Percentiles rank a stretch among this genome's conserved stretches.
These are phyloP conservation scores for Thraustotheca clavata DNA, from an alignment of 352 stramenopile genomes.

Conservation along the genomic window DNA sequence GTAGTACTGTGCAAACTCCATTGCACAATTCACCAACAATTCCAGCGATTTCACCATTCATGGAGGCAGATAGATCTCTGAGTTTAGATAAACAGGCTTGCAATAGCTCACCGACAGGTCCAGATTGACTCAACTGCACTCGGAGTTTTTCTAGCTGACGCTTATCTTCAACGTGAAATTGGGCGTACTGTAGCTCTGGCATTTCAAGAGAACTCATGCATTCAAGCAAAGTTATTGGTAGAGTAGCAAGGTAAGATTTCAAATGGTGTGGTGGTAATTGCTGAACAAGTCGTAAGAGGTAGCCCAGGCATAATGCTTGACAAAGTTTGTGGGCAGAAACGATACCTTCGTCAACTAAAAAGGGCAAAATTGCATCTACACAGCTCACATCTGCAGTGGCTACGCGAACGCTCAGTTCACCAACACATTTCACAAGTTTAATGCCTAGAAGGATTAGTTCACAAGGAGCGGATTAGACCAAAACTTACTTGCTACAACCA, in stretches of 20 bases:
- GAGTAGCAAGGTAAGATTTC: conserved; percentile 40
- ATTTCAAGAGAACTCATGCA: conserved; percentile 80
- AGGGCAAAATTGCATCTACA: conserved; percentile 45
- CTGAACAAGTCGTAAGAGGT: conserved; percentile 65
- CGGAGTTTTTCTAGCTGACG: conserved; percentile 69
- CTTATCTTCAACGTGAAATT: conserved; percentile 82
- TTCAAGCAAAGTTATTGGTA: conserved; percentile 59
- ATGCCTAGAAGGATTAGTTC: conserved; percentile 30
- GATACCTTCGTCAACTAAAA: conserved; percentile 60
- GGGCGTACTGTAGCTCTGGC: conserved; percentile 73
- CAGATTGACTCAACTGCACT: conserved; percentile 63
- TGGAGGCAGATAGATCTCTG: conserved; percentile 37
- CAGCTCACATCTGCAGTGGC: conserved; percentile 40
- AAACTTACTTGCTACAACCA: conserved; percentile 27
- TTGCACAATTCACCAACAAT: conserved; percentile 46
- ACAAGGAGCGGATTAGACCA: not conserved
- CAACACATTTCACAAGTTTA: conserved; percentile 67
- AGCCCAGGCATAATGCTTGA: conserved; percentile 54
- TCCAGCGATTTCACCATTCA: conserved; percentile 18
- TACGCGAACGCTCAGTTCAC: conserved; percentile 63
- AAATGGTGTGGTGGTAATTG: conserved; percentile 42
- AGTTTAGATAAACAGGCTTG: conserved; percentile 47
- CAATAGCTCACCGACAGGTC: conserved; percentile 63
- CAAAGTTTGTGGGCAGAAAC: conserved; percentile 57
- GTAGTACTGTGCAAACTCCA: conserved; percentile 45